These are phyloP conservation scores for Mychonastes homosphaera DNA, from an alignment of 139 green algal species.

Conservation along the genomic window DNA sequence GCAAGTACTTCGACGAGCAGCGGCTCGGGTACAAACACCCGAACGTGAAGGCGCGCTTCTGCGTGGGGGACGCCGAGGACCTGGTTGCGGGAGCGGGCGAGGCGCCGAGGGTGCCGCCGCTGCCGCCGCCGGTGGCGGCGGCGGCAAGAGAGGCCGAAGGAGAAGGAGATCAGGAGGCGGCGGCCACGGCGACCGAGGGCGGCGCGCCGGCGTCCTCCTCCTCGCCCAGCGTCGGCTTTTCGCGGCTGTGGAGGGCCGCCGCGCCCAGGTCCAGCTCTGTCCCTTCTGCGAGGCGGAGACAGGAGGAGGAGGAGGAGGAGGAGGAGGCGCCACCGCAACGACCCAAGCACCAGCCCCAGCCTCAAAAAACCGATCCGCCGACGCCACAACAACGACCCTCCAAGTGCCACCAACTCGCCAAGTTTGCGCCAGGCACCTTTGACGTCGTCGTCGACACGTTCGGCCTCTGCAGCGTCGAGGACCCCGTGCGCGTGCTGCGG, in stretches of 20 bases:
- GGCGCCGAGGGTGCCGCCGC: not conserved
- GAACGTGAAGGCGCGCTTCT: slow-evolving; percentile 2
- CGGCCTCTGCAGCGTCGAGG: slow-evolving; percentile 49
- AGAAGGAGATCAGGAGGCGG: not conserved
- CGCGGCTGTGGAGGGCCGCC: not conserved
- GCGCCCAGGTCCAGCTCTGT: not conserved
- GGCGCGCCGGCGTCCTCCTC: too few species aligned
- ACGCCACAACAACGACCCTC: too few species aligned
- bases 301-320: slow-evolving; percentile 2
- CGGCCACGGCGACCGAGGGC: not conserved
- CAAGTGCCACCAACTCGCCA: slow-evolving; percentile 13
- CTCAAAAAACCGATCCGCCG: too few species aligned
- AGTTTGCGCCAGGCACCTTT: slow-evolving; percentile 33
- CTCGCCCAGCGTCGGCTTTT: too few species aligned
- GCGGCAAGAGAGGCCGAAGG: not conserved
- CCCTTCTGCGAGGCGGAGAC: not conserved
- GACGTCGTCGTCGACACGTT: slow-evolving; percentile 65
- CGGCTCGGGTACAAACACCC: slow-evolving; percentile 13
- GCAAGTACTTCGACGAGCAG: slow-evolving; percentile 25
- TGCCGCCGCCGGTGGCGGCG: not conserved
- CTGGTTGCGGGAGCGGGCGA: not conserved
- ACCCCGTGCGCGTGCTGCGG: slow-evolving; percentile 39
- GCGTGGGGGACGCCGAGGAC: slow-evolving; percentile 7
- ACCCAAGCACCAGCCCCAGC: not conserved
- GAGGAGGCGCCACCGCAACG: not conserved